phyloP scores from a whole-genome alignment of 139 green algal genomes.

The Micractinium conductrix region DNA sequence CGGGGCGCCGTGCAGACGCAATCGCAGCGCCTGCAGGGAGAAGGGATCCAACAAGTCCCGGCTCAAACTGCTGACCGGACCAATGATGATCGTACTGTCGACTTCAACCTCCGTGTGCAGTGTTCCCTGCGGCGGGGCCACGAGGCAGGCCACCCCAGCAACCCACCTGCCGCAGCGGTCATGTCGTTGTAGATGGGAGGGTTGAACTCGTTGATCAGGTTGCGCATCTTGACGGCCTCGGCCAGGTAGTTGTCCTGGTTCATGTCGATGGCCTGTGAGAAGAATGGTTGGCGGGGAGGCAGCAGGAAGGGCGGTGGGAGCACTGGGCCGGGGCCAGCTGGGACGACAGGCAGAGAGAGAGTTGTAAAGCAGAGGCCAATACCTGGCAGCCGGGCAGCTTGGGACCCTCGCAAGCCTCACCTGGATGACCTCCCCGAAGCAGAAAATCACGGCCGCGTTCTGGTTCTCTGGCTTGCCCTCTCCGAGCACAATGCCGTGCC shows the following conservation, averaged over 20 bases:
- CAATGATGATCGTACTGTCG: background rate
- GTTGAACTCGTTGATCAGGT: slow-evolving; percentile 72
- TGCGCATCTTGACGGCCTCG: slow-evolving; percentile 81
- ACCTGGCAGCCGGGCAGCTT: no score
- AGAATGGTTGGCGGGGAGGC: background rate
- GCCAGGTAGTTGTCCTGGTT: slow-evolving; percentile 91
- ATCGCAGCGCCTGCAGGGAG: background rate
- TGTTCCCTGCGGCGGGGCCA: background rate
- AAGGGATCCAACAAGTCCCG: background rate
- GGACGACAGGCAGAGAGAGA: no score
- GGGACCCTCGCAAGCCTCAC: no score
- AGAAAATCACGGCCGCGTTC: slow-evolving; percentile 89
- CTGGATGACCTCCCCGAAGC: slow-evolving; percentile 74
- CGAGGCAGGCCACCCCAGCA: no score
- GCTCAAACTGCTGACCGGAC: no score
- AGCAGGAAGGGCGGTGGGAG: background rate
- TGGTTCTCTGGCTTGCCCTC: slow-evolving; percentile 96
- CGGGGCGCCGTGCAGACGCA: background rate
- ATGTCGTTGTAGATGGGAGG: slow-evolving; percentile 37
- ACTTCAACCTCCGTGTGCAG: background rate
- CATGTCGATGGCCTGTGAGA: slow-evolving; percentile 83
- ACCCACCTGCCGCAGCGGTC: background rate
- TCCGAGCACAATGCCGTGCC: slow-evolving; percentile 67
- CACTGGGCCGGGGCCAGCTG: background rate
- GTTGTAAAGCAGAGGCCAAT: no score